These are phyloP conservation scores for Saraca asoca DNA, from an alignment of 331 rosid genomes.

Conservation along the genomic window DNA sequence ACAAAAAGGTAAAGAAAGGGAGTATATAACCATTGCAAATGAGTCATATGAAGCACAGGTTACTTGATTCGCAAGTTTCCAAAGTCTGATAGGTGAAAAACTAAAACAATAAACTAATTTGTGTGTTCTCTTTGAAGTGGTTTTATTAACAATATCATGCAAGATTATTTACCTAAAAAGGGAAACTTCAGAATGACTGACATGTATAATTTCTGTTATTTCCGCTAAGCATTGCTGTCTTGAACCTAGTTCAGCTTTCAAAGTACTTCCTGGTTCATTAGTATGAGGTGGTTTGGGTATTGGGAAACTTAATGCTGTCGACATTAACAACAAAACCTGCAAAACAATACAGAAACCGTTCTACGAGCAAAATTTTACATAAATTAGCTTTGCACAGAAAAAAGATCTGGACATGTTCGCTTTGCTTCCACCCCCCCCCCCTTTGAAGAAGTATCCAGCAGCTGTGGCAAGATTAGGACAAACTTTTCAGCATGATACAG, in stretches of 20 bases:
- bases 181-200: slow-evolving; percentile 48
- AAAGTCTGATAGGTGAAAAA: no score
- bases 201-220: slow-evolving; percentile 99
- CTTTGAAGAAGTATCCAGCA: slow-evolving; percentile 91
- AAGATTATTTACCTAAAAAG: slow-evolving; percentile 29
- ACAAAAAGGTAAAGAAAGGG: no score
- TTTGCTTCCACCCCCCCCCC: slow-evolving; percentile 99
- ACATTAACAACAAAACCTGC: slow-evolving; percentile 91
- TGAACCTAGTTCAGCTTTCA: slow-evolving; percentile 64
- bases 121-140: background rate
- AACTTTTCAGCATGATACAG: background rate
- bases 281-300: slow-evolving; percentile 43
- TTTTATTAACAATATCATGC: slow-evolving; percentile 22
- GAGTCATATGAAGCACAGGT: slow-evolving; percentile 2
- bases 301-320: slow-evolving; percentile 69
- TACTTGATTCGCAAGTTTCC: slow-evolving; percentile 1
- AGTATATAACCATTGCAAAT: no score
- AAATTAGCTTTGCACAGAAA: background rate
- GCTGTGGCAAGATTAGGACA: slow-evolving; percentile 91
- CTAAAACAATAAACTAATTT: slow-evolving; percentile 15
- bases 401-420: slow-evolving; percentile 72
- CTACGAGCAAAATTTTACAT: no score
- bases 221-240: slow-evolving; percentile 93
- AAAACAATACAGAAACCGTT: background rate
- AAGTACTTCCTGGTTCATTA: slow-evolving; percentile 42